A percentile compares a stretch with the other conserved stretches of the same genome.
phyloP scores from a whole-genome alignment of 768 basidiomycete genomes.

The Postia placenta region DNA sequence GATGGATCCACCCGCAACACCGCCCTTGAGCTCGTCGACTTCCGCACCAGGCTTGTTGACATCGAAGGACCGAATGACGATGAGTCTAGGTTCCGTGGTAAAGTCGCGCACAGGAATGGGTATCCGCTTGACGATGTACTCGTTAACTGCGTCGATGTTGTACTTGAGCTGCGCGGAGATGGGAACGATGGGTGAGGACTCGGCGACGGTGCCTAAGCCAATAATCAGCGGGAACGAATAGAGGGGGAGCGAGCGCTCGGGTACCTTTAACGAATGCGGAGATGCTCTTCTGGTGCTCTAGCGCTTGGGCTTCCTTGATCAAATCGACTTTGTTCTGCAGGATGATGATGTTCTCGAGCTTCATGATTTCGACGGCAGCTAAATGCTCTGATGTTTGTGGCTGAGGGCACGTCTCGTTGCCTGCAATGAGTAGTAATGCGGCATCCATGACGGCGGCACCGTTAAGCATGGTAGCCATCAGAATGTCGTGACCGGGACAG shows the following conservation, averaged over 20 bases:
- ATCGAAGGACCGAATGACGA: slow-evolving; percentile 98
- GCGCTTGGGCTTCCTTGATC: slow-evolving; percentile 89
- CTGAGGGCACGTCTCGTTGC: slow-evolving; percentile 98
- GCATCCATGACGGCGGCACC: slow-evolving; percentile 99
- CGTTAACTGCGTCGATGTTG: slow-evolving; percentile 99
- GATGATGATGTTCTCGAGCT: slow-evolving; percentile 95
- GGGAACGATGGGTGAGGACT: slow-evolving; percentile 95
- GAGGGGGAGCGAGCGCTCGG: slow-evolving; percentile 14
- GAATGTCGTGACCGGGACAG: slow-evolving; percentile 96
- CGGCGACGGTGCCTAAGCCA: slow-evolving; percentile 83
- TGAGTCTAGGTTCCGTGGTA: slow-evolving; percentile 83
- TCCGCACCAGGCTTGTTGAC: slow-evolving; percentile 99
- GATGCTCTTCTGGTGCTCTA: slow-evolving; percentile 96
- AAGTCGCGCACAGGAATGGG: slow-evolving; percentile 95
- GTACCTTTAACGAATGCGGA: slow-evolving; percentile 90
- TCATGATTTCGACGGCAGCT: slow-evolving; percentile 99
- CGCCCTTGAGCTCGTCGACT: slow-evolving; percentile 95
- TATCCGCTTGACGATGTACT: slow-evolving; percentile 96
- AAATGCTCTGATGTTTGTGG: slow-evolving; percentile 99
- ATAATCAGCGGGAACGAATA: neutral
- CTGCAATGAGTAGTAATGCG: slow-evolving; percentile 90
- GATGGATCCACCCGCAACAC: slow-evolving; percentile 96
- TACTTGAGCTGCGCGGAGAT: slow-evolving; percentile 98
- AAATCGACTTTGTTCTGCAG: slow-evolving; percentile 98
- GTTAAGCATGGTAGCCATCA: slow-evolving; percentile 99